Percentiles rank a stretch among this genome's conserved stretches.
Evolutionary conservation across 768 basidiomycete species (phyloP).

Genomic region (Pleurotus cornucopiae): DNA sequence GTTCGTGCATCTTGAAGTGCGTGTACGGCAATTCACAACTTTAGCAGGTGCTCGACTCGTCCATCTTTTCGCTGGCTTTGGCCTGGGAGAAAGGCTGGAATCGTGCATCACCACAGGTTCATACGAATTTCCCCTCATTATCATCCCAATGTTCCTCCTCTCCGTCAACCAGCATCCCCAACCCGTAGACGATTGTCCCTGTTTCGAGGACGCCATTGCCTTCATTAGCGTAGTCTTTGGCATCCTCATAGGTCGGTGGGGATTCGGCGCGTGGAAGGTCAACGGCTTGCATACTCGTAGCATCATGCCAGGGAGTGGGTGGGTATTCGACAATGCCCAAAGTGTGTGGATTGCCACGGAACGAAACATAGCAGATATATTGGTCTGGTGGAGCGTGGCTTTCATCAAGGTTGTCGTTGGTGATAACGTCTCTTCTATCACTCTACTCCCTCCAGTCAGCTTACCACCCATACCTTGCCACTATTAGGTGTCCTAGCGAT

Average conservation of each 20-base stretch:
- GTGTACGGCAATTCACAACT: constrained; percentile 19
- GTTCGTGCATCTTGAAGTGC: constrained; percentile 15
- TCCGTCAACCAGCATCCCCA: constrained; percentile 89
- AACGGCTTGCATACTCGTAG: constrained; percentile 20
- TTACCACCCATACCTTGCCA: background rate
- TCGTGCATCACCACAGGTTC: constrained; percentile 31
- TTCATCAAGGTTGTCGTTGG: constrained; percentile 42
- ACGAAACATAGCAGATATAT: constrained; percentile 32
- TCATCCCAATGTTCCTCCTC: constrained; percentile 61
- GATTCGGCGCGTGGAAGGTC: constrained; percentile 34
- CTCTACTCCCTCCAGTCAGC: background rate
- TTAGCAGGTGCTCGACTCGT: constrained; percentile 19
- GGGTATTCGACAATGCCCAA: constrained; percentile 23
- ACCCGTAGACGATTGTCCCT: constrained; percentile 95
- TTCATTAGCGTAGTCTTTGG: constrained; percentile 84
- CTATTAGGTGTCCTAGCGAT: constrained; percentile 66
- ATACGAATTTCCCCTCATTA: constrained; percentile 55
- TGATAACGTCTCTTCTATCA: constrained; percentile 16
- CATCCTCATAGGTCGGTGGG: constrained; percentile 66
- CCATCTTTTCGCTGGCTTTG: constrained; percentile 34
- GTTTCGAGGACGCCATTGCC: constrained; percentile 96
- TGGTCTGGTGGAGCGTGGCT: constrained; percentile 45
- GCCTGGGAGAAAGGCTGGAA: constrained; percentile 29
- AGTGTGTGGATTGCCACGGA: constrained; percentile 31
- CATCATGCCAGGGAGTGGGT: constrained; percentile 60